Evolutionary conservation across 2,329 filamentous ascomycete species (phyloP), one percentile per base, ranked within the genome.

Genomic region (Colletotrichum sansevieriae): DNA sequence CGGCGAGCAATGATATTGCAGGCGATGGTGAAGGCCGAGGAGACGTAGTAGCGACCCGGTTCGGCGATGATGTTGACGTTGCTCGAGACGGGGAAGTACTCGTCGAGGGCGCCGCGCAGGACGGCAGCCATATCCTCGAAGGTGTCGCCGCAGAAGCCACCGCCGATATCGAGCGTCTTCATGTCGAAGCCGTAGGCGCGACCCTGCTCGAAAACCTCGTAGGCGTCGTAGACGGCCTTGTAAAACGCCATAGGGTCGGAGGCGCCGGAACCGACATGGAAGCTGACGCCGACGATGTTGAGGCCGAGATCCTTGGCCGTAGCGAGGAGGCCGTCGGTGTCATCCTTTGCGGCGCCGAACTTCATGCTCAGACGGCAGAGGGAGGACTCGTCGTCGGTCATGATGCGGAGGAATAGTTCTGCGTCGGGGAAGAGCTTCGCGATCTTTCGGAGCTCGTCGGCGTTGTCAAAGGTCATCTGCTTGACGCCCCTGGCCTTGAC

Each of bases 401-500:
- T 86, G 82, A 99, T 99, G 75, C 96, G 95, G 70, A 99, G 86
- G 81, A 92, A 97, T 47, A 99, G 90, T 83, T 98, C 93, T 33
- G 96, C 96, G 55, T 89, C 90, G 2, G 96, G 95, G 77, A 88
- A 98, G 75, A 96, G 88, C 81, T 94, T 92, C 81, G 97, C 96
- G 80, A 97, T 95, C 88, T 99, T 99, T 88, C 95, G 94, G 60
- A 99, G 88, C 86, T 99, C 96, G 80, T 99, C 96, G 78, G 92
- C 90, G 76, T 99, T 99, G 87, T 99, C 96, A 78, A 99, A 98
- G 2, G 96, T 99, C 95, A 99, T 98, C 86, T 97, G 93, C 84
- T 92, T 95, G 78, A 99, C 96, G 74, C 92, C 92, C 73, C 91
- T 86, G 78, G 90, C 88, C 76, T 92, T 90, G 72, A 97, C 96